Base-by-base conservation (phyloP, 176 grass and related monocot species). In the Ananas comosus region DNA sequence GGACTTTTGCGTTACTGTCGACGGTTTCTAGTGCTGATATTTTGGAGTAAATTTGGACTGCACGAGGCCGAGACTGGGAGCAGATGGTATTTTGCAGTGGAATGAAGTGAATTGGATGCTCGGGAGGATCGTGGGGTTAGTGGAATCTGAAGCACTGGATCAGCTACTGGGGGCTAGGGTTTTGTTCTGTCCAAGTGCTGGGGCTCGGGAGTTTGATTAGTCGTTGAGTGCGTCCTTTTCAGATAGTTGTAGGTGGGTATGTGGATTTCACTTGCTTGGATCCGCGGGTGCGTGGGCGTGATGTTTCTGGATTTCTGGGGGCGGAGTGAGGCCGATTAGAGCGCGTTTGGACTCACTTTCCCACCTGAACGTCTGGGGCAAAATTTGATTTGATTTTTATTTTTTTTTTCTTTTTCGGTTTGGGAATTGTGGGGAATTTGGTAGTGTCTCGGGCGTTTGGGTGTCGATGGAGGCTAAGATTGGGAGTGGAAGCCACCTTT, bases 241-340 rank as follows among this genome's bases (percentile, higher is more conserved):
- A 17, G 53, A 58, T 13, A 54, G 16, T 58, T 58, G 53, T 17
- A 22, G 21, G 59, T 70, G 17, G 74, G 74, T 23, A 77, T 68
- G 65, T 77, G 74, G 65, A 47, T 77, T 68, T 58, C 65, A 23
- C 65, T 77, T 68, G 74, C 69, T 77, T 76, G 73, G 73, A 76
- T 67, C n/a, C 25, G 27, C 7, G 65, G 74, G n/a, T 69, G 33
- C 27, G 65, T 68, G 29, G 65, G 65, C 24, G 65, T 68, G 49
- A 61, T 68, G 42, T 77, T 69, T 77, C n/a, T 68, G 14, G 73
- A 76, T 67, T 76, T 76, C 64, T 77, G 27, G 51, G 51, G 65
- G 17, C 51, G 51, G 64, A 61, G 51, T 49, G 65, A 77, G 64
- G 65, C 74, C 10, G 52, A 57, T 57, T 72, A 68, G 51, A 13